Percentiles rank a stretch among this genome's conserved stretches.
These are phyloP conservation scores for Pestalotiopsis sp. DNA, from an alignment of 2,329 filamentous ascomycete species.

Conservation along the genomic window DNA sequence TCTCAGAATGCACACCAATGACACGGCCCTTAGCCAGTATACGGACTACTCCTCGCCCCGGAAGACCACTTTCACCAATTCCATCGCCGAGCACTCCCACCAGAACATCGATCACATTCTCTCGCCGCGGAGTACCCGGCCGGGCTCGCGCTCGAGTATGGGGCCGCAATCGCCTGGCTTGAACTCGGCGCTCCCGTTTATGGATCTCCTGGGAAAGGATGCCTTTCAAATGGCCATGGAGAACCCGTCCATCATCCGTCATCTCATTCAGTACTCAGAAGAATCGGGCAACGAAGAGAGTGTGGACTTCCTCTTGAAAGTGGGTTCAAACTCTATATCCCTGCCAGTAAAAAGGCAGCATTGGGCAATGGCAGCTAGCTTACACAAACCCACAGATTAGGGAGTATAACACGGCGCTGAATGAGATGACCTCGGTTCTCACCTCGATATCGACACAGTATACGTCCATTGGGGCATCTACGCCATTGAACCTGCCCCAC, in stretches of 20 bases:
- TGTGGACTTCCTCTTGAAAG: slow-evolving; percentile 54
- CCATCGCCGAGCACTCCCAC: neutral
- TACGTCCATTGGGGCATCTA: slow-evolving; percentile 35
- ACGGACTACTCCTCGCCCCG: slow-evolving; percentile 39
- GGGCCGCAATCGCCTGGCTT: slow-evolving; percentile 12
- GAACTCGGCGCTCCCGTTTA: slow-evolving; percentile 29
- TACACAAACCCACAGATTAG: slow-evolving; percentile 33
- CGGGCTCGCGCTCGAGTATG: slow-evolving; percentile 14
- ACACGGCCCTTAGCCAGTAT: slow-evolving; percentile 46
- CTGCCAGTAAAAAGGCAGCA: neutral
- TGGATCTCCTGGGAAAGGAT: slow-evolving; percentile 52
- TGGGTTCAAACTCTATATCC: slow-evolving; percentile 26
- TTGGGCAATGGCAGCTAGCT: neutral
- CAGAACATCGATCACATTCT: slow-evolving; percentile 30
- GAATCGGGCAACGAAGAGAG: slow-evolving; percentile 48
- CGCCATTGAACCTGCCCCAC: slow-evolving; percentile 44
- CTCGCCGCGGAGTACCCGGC: slow-evolving; percentile 15
- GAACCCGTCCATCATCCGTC: slow-evolving; percentile 47
- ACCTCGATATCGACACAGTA: slow-evolving; percentile 47
- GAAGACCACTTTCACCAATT: slow-evolving; percentile 5
- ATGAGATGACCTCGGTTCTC: slow-evolving; percentile 47
- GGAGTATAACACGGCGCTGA: slow-evolving; percentile 46
- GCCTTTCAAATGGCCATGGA: slow-evolving; percentile 53
- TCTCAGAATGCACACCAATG: slow-evolving; percentile 46
- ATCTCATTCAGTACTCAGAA: slow-evolving; percentile 53